These are phyloP conservation scores for Saccharomyces hybrid DNA, from an alignment of 1,139 yeast species.

Conservation along the genomic window DNA sequence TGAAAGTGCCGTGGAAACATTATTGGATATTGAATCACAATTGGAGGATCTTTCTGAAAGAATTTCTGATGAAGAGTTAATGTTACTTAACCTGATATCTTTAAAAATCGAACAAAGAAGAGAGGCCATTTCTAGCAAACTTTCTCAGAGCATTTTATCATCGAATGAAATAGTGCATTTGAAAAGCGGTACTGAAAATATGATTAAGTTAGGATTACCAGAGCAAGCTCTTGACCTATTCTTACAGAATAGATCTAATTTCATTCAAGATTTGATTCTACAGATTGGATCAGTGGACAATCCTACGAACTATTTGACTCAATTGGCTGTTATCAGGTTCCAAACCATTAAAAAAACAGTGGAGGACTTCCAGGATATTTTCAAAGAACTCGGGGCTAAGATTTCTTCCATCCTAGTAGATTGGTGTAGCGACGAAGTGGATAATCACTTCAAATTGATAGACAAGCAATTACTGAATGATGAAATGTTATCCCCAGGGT, in stretches of 20 bases:
- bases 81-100: constrained; percentile 37
- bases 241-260: constrained; percentile 40
- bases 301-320: constrained; percentile 48
- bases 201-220: constrained; percentile 38
- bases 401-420: constrained; percentile 39
- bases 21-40: constrained; percentile 19
- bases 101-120: constrained; percentile 38
- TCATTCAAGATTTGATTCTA: constrained; percentile 40
- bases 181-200: constrained; percentile 33
- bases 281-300: constrained; percentile 50
- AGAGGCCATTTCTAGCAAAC: constrained; percentile 23
- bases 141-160: constrained; percentile 31
- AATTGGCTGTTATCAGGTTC: constrained; percentile 54
- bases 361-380: constrained; percentile 40
- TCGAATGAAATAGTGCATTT: constrained; percentile 31
- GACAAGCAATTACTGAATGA: constrained; percentile 66
- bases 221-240: constrained; percentile 44
- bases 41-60: constrained; percentile 12
- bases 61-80: constrained; percentile 33
- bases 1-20: constrained; percentile 21
- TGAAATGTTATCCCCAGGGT: constrained; percentile 40
- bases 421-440: constrained; percentile 69
- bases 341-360: constrained; percentile 47
- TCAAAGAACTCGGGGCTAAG: constrained; percentile 35
- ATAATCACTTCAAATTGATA: constrained; percentile 50